Conservation (phyloP, 2,329 filamentous ascomycete species). For the Coccinonectria pachysandricola region DNA sequence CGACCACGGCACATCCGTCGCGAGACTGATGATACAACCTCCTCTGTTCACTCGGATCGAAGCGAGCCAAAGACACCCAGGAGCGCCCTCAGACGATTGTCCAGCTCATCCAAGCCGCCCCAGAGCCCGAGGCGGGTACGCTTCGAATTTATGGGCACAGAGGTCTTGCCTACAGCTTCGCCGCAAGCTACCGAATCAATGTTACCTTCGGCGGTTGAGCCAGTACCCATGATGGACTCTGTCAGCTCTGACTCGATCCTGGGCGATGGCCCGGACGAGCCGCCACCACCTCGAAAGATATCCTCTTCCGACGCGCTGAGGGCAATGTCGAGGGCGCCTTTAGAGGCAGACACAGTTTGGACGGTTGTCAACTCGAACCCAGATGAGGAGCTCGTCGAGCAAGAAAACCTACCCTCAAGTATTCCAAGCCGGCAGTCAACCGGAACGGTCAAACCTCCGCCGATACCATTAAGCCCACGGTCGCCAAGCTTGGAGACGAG, state of each 20-base stretch:
- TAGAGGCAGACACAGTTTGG: constrained; percentile 42
- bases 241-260: constrained; percentile 22
- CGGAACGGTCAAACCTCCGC: constrained; percentile 3
- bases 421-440: constrained; percentile 2
- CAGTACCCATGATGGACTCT: constrained; percentile 16
- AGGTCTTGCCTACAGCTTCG: constrained; percentile 50
- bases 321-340: constrained; percentile 38
- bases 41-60: constrained; percentile 42
- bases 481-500: constrained; percentile 7
- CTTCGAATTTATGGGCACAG: constrained; percentile 49
- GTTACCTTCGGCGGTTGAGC: constrained; percentile 17
- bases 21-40: constrained; percentile 37
- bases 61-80: constrained; percentile 40
- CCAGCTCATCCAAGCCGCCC: constrained; percentile 37
- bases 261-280: constrained; percentile 29
- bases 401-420: constrained; percentile 7
- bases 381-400: constrained; percentile 15
- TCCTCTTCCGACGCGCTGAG: constrained; percentile 46
- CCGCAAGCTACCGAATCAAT: constrained; percentile 32
- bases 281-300: constrained; percentile 39
- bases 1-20: constrained; percentile 29
- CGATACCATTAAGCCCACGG: constrained; percentile 11
- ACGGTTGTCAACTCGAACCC: constrained; percentile 33
- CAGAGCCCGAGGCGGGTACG: constrained; percentile 51
- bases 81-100: constrained; percentile 48